Percentiles rank a stretch among this genome's conserved stretches.
phyloP scores from a whole-genome alignment of 2,329 filamentous ascomycete genomes.

The Phoma herbarum region DNA sequence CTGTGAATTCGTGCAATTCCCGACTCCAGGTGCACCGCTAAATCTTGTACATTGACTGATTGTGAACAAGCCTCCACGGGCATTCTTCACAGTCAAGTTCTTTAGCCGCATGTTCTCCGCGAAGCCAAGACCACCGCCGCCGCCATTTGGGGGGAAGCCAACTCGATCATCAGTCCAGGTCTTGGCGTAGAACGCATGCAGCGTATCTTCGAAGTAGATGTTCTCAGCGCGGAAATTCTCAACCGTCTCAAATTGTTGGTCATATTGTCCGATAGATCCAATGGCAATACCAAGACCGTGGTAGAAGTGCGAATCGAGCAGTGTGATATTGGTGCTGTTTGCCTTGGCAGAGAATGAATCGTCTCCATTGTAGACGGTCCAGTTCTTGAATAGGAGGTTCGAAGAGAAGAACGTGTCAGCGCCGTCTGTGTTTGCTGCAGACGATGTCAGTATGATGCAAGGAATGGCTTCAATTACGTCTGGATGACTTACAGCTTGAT shows the following conservation, averaged over 20 bases:
- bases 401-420: slow-evolving; percentile 64
- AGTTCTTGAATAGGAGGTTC: slow-evolving; percentile 55
- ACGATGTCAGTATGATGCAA: slow-evolving; percentile 14
- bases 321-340: slow-evolving; percentile 30
- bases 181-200: slow-evolving; percentile 64
- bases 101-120: slow-evolving; percentile 50
- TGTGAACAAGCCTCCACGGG: slow-evolving; percentile 44
- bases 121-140: slow-evolving; percentile 63
- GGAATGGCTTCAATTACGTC: not conserved
- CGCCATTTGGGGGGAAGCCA: slow-evolving; percentile 66
- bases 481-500: slow-evolving; percentile 23
- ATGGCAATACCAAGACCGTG: slow-evolving; percentile 60
- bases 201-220: slow-evolving; percentile 57
- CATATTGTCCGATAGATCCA: slow-evolving; percentile 66
- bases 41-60: slow-evolving; percentile 55
- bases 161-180: slow-evolving; percentile 65
- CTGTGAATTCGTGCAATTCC: slow-evolving; percentile 52
- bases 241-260: slow-evolving; percentile 59
- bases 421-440: slow-evolving; percentile 54
- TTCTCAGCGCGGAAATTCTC: slow-evolving; percentile 60
- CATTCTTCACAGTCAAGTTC: slow-evolving; percentile 42
- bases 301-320: slow-evolving; percentile 26
- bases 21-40: slow-evolving; percentile 38
- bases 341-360: slow-evolving; percentile 30
- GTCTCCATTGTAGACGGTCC: slow-evolving; percentile 28